Evolutionary conservation across 1,284 basidiomycete genomes (phyloP), one percentile per base, ranked within the genome.

Genomic region (Microbotryomycetes sp.): DNA sequence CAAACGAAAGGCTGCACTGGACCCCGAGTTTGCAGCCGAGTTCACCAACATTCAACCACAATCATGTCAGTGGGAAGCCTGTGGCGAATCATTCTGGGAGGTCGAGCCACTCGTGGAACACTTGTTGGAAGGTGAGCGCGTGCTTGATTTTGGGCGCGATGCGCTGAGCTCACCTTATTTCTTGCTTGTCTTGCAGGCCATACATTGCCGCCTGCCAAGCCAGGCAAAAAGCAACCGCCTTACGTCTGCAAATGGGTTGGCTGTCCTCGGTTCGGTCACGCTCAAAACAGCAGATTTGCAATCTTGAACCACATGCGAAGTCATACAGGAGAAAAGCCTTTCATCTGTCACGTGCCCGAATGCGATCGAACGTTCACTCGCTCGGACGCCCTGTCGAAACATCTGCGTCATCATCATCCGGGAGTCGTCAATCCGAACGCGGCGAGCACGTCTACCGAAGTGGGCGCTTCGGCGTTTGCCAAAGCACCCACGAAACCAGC

Each of bases 301-400:
- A 81, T 93, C 31, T 84, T 91, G 65, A 87, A 87, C 9, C 91
- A 93, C 72, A 83, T 91, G 51, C 82, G 89, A 30, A 89, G 83
- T n/a, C 90, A 93, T 72, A 93, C 91, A 0, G 90, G 90, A 51
- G 91, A 93, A 76, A 91, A 91, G 72, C 90, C 90, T 0, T 93
- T 90, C 71, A 85, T 82, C n/a, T 93, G 90, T 72, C 78, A 64
- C 68, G 81, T 77, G 56, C 45, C 23, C 48, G 91, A 92, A 76
- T 93, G 91, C 73, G 91, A 93, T 78, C 92, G 91, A 73, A 87
- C 88, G 0, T 93, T 93, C 74, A 91, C 91, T 4, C 86, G 90
- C 31, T 90, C 89, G 0, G 91, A 93, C 75, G 90, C 90, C 24
- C 82, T 92, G 16, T 86, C 87, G 18, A 93, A 93, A 72, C 90